Base-by-base conservation (phyloP, 129 eudicot species). In the Escallonia rubra region DNA sequence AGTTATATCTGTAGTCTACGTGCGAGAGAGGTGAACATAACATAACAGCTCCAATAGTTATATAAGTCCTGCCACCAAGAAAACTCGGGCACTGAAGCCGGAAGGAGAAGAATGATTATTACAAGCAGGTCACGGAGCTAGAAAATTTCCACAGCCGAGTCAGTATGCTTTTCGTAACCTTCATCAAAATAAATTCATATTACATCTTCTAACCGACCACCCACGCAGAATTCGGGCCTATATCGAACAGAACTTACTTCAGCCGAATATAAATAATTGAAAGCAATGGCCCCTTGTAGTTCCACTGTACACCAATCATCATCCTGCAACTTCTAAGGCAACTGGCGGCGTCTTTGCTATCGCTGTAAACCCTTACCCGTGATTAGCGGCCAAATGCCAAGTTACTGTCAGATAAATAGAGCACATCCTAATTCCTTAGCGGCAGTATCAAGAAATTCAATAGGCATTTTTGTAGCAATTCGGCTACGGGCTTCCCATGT, bases 401-500 rank as follows among this genome's bases (percentile, higher is more conserved):
- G 57, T 67, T 63, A 11, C 64, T 69, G 67, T 85, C 74, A 82
- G 41, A 75, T 53, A 68, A 78, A 60, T 72, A 88, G 71, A 14
- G 89, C 75, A 71, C 96, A 92, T 54, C 98, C 98, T 67, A 92
- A 69, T 78, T 92, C 98, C 77, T 82, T 83, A 48, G 96, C 98
- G 43, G 96, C 96, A 0, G 78, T 73, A 65, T 82, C 82, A 38
- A 92, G 90, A 82, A 77, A 89, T 59, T 86, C 82, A 65, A 76
- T 78, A 8, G 91, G 79, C 84, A 89, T 79, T 65, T 91, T 95
- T 7, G 89, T 82, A 54, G 86, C 82, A 10, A 86, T 63, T 66
- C 90, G 85, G 72, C 95, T 92, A 51, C 84, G 96, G 41, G 96
- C 98, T 82, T 92, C 98, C 98, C 98, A 92, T 39, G 81, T 84